Evolutionary conservation across 805 yeast genomes (phyloP).

Genomic region (Candida namnaoensis): DNA sequence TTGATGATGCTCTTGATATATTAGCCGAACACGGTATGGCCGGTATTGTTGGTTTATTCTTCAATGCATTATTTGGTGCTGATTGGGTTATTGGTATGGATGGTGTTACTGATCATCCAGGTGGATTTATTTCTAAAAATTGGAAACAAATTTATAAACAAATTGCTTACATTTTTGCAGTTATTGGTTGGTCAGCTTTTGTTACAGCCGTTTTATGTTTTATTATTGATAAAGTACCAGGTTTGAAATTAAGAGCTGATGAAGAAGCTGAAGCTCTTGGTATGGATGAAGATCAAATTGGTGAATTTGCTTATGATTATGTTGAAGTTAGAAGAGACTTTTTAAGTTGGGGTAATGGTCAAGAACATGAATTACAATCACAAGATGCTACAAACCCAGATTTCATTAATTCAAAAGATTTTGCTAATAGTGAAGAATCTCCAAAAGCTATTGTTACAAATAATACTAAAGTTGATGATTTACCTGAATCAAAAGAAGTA

Average conservation of each 20-base stretch:
- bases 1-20: slow-evolving; percentile 91
- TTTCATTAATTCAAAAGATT: not conserved
- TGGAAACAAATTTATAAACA: slow-evolving; percentile 90
- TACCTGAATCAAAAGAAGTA: not conserved
- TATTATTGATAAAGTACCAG: slow-evolving; percentile 71
- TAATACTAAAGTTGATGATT: not conserved
- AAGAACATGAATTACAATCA: not conserved
- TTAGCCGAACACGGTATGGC: slow-evolving; percentile 99
- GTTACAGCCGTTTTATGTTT: slow-evolving; percentile 74
- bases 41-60: slow-evolving; percentile 83
- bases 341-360: slow-evolving; percentile 34
- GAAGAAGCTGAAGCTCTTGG: slow-evolving; percentile 86
- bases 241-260: slow-evolving; percentile 67
- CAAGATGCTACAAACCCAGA: not conserved
- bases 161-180: slow-evolving; percentile 72
- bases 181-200: slow-evolving; percentile 63
- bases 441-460: not conserved
- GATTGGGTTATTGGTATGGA: slow-evolving; percentile 87
- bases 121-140: slow-evolving; percentile 91
- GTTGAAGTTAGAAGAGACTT: slow-evolving; percentile 95
- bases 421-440: not conserved
- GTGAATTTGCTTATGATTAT: slow-evolving; percentile 97
- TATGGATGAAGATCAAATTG: slow-evolving; percentile 93
- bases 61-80: slow-evolving; percentile 83
- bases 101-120: slow-evolving; percentile 72